Evolutionary conservation across 2,329 filamentous ascomycete species (phyloP), one percentile per base, ranked within the genome.

Genomic region (Magnaporthiopsis incrustans): DNA sequence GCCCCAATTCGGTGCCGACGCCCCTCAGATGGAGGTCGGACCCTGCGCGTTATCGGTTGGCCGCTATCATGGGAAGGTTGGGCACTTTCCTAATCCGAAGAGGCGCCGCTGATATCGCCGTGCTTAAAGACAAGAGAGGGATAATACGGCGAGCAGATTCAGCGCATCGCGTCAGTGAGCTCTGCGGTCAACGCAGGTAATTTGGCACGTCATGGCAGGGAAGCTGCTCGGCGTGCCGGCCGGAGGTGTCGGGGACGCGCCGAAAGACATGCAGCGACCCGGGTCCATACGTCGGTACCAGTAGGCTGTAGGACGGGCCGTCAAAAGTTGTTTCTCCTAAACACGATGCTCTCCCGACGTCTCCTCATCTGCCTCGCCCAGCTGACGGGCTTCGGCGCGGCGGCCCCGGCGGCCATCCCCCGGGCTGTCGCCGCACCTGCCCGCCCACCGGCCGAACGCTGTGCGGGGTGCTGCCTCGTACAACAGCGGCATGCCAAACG

Each of bases 401-500:
- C 44, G 44, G 44, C 44, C 4, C 44, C 44, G 5, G 18, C 44
- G 44, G 44, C 44, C 18, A 22, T 50, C 18, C 44, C 15, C 44
- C n/a, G 44, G 44, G 44, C 44, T 8, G 18, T 6, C 18, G 5
- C 44, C 22, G 44, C 44, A 6, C 15, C 44, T n/a, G 18, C 44
- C 44, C 1, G 44, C 44, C 1, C 44, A 50, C 44, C 44, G n/a
- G 44, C 44, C n/a, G 15, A 53, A 22, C 44, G 22, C 44, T 7
- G 22, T 10, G 5, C 10, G 22, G 1, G n/a, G n/a, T 11, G 44
- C 44, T 10, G 10, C 7, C 44, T 8, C 44, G 10, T 25, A 53
- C 22, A 53, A 53, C 44, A n/a, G 44, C 65, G 58, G 56, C n/a
- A 76, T 84, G 0, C 82, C 82, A 12, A 85, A 84, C 68, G 74